Conservation (phyloP, 352 stramenopile species). For the Phytopythium aichiense region DNA sequence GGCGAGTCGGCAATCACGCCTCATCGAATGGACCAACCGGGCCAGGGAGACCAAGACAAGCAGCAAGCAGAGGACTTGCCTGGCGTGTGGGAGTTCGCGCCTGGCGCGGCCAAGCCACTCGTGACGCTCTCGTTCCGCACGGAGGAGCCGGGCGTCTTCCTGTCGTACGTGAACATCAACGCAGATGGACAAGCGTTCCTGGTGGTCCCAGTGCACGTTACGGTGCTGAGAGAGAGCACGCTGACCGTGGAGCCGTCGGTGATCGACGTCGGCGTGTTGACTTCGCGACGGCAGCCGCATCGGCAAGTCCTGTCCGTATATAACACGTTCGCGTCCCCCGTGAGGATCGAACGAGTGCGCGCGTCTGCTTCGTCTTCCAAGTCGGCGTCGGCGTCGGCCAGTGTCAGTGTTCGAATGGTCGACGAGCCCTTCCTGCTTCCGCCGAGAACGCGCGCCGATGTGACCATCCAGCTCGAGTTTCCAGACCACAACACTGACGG, state of each 20-base stretch:
- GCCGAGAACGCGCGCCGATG: background rate
- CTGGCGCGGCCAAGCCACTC: conserved; percentile 26
- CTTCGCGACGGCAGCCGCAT: conserved; percentile 8
- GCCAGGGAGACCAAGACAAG: background rate
- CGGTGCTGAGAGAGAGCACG: conserved; percentile 26
- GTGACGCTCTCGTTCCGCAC: conserved; percentile 30
- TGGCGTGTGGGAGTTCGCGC: conserved; percentile 35
- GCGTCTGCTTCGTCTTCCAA: background rate
- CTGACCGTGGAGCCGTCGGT: conserved; percentile 33
- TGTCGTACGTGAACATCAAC: conserved; percentile 34
- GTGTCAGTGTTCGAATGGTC: background rate
- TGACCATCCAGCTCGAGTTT: conserved; percentile 7
- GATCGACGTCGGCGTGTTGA: conserved; percentile 34
- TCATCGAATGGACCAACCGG: background rate
- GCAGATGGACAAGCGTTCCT: conserved; percentile 13
- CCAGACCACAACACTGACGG: conserved; percentile 11
- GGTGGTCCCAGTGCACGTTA: conserved; percentile 31
- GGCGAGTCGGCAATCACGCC: background rate
- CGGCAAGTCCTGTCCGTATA: conserved; percentile 30
- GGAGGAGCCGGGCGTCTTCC: conserved; percentile 19
- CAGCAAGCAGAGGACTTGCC: conserved; percentile 6
- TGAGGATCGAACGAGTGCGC: conserved; percentile 32
- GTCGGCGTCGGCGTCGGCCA: background rate
- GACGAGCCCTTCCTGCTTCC: background rate
- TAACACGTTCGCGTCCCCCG: conserved; percentile 32